These are phyloP conservation scores for Cardamine resedifolia DNA, from an alignment of 345 rosid species.

Conservation along the genomic window DNA sequence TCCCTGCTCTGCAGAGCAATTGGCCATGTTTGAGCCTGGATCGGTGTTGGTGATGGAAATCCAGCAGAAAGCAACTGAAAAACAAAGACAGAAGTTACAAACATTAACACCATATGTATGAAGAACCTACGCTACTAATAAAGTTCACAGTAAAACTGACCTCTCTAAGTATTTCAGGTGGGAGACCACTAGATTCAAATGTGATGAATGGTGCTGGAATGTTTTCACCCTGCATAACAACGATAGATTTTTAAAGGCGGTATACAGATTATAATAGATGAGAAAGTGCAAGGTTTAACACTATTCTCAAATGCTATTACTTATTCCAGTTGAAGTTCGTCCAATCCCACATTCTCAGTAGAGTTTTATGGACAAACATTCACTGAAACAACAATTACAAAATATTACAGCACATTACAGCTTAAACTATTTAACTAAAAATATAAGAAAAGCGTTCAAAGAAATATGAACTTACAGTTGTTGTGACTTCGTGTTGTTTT, in stretches of 20 bases:
- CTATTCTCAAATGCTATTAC: slow-evolving; percentile 43
- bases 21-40: slow-evolving; percentile 99
- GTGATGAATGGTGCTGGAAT: slow-evolving; percentile 92
- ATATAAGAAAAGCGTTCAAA: slow-evolving; percentile 10
- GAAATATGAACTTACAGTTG: slow-evolving; percentile 55
- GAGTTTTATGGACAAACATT: slow-evolving; percentile 44
- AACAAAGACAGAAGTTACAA: slow-evolving; percentile 9
- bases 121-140: background rate
- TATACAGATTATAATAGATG: slow-evolving; percentile 6
- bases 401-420: slow-evolving; percentile 35
- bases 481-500: slow-evolving; percentile 85
- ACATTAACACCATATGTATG: slow-evolving; percentile 3
- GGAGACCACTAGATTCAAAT: slow-evolving; percentile 88
- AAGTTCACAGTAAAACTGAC: slow-evolving; percentile 44
- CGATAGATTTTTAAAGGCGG: slow-evolving; percentile 18
- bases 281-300: slow-evolving; percentile 28
- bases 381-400: slow-evolving; percentile 43
- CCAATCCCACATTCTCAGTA: slow-evolving; percentile 39
- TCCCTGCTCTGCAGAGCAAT: slow-evolving; percentile 87
- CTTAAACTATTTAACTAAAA: background rate
- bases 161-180: slow-evolving; percentile 89
- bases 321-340: slow-evolving; percentile 44
- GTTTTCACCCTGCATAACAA: slow-evolving; percentile 72
- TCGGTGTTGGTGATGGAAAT: slow-evolving; percentile 85
- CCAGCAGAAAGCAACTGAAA: slow-evolving; percentile 90